A percentile compares a stretch with the other conserved stretches of the same genome.
phyloP scores from a whole-genome alignment of 768 basidiomycete species.

The Phaeolepiota aurea region DNA sequence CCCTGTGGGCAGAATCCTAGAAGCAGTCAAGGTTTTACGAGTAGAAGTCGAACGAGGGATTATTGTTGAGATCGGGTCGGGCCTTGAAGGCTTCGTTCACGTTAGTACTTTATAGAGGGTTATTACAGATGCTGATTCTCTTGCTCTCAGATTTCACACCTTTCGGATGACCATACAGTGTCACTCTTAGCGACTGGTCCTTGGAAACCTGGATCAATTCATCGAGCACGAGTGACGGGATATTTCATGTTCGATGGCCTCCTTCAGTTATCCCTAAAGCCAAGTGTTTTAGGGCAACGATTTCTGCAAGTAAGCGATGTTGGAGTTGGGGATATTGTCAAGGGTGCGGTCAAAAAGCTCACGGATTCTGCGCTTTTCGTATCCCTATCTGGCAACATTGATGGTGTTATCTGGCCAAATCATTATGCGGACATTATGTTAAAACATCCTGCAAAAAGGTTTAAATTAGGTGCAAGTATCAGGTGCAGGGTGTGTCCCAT shows the following conservation, averaged over 20 bases:
- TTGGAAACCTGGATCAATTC: constrained; percentile 74
- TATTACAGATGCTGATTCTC: neutral
- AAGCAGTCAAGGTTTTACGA: constrained; percentile 61
- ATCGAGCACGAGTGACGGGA: constrained; percentile 82
- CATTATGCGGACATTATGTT: constrained; percentile 94
- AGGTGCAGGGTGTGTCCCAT: constrained; percentile 62
- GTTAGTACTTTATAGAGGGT: constrained; percentile 45
- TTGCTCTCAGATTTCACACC: constrained; percentile 74
- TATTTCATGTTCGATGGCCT: constrained; percentile 82
- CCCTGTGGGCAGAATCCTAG: constrained; percentile 67
- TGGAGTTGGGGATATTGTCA: constrained; percentile 78
- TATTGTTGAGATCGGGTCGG: constrained; percentile 54
- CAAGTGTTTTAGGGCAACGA: constrained; percentile 75
- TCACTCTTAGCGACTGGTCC: constrained; percentile 70
- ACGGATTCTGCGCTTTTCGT: constrained; percentile 79
- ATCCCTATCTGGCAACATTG: constrained; percentile 77
- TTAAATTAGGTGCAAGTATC: constrained; percentile 74
- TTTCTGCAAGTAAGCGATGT: constrained; percentile 81
- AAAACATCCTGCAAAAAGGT: constrained; percentile 88
- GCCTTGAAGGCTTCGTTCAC: constrained; percentile 77
- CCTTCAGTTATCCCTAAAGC: constrained; percentile 79
- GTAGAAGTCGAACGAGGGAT: constrained; percentile 82
- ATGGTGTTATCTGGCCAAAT: constrained; percentile 89
- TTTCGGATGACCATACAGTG: constrained; percentile 85
- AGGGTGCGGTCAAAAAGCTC: constrained; percentile 81